phyloP scores from a whole-genome alignment of 164 flowering plant genomes.

The Vitis rotundifolia region DNA sequence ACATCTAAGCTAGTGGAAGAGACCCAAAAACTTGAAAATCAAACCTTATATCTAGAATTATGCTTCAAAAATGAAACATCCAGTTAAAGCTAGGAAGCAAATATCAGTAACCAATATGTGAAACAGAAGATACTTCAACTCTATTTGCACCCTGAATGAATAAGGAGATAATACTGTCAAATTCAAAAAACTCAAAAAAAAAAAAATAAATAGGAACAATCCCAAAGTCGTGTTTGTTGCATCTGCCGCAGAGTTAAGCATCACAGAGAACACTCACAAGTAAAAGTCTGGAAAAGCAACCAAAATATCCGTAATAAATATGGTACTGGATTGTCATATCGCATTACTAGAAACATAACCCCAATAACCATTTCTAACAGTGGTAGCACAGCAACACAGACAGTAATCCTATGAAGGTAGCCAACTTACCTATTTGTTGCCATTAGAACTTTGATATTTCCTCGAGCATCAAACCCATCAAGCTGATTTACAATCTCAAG shows the following conservation, averaged over 20 bases:
- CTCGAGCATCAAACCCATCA: conserved; percentile 98
- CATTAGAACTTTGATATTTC: conserved; percentile 95
- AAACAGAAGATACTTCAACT: not conserved
- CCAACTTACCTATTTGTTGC: conserved; percentile 85
- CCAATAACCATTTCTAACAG: not conserved
- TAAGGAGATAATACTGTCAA: too few species aligned
- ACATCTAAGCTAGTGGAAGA: too few species aligned
- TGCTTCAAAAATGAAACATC: not conserved
- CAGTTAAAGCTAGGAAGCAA: not conserved
- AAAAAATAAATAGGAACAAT: too few species aligned
- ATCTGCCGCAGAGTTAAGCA: too few species aligned
- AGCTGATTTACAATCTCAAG: conserved; percentile 98
- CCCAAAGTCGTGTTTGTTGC: too few species aligned
- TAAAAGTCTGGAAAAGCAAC: too few species aligned
- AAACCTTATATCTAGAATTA: not conserved
- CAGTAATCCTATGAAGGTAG: not conserved
- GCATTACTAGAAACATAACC: not conserved
- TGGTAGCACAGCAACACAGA: not conserved
- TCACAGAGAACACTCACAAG: too few species aligned
- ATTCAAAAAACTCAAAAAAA: too few species aligned
- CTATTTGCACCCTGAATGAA: not conserved
- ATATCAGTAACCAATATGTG: not conserved
- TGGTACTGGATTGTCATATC: too few species aligned
- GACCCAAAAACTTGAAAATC: too few species aligned
- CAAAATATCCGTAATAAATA: too few species aligned